Base-by-base conservation (phyloP, 2,329 filamentous ascomycete species). In the Penicillium sp. region DNA sequence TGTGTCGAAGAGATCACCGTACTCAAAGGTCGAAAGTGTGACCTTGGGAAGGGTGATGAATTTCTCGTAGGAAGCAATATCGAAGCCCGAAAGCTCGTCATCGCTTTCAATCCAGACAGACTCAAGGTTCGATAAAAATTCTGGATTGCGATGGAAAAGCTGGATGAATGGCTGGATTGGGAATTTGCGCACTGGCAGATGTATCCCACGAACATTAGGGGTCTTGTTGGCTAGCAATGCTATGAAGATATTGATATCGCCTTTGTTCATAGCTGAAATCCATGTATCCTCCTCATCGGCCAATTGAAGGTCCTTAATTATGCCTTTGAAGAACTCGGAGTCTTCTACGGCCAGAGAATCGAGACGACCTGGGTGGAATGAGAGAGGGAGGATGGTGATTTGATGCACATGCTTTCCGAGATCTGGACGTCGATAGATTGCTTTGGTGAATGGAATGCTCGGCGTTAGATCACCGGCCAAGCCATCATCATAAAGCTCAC, bases 181-280 rank as follows among this genome's bases (percentile, higher is more conserved):
- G 5, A 60, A 36, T 16, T 53, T 16, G 11, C 47, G 59, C 4
- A 56, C 61, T 2, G 61, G 56, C 3, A 68, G n/a, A 49, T 34
- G 44, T 15, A 69, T 40, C 1, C 15, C 8, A 16, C 54, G 59
- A 44, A 68, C 16, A 41, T 68, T 67, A 1, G 67, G 64, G 0
- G 66, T 59, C 23, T 58, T 62, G 23, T 44, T 61, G 21, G 63
- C 19, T 13, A 68, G 11, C 33, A 68, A 50, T 9, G 63, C 60
- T 31, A 55, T 16, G 16, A 63, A 53, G 11, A 65, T 16, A 34
- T 48, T 55, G 19, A 65, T 31, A 23, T 68, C 57, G 9, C 10
- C 2, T 4, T 45, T 27, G 2, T 61, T 29, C 25, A 65, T 27
- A 1, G 52, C 52, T 7, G 8, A 3, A 27, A 64, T 34, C 66